phyloP scores from a whole-genome alignment of 2,329 filamentous ascomycete species.

The Trichophyton schoenleinii region DNA sequence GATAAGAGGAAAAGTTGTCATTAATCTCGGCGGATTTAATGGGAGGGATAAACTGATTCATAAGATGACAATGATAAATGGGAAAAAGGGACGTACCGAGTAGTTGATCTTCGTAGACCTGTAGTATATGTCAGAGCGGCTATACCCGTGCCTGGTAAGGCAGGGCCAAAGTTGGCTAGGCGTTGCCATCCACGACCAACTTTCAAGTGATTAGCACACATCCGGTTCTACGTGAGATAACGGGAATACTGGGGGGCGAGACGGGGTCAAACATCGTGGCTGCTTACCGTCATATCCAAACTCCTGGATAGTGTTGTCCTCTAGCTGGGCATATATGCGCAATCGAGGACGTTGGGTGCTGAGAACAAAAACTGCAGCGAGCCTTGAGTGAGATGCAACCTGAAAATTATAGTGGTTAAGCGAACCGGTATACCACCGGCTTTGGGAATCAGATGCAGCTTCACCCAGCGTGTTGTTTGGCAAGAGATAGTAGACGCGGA shows the following conservation, averaged over 20 bases:
- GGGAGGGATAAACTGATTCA: neutral
- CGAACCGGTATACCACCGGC: neutral
- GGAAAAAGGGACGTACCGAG: neutral
- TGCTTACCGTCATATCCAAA: slow-evolving; percentile 3
- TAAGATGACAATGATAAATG: neutral
- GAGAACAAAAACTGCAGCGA: neutral
- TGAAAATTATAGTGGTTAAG: neutral
- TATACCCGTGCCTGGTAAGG: neutral
- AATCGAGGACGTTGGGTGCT: neutral
- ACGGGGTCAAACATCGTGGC: neutral
- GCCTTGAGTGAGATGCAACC: neutral
- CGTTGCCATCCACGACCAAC: neutral
- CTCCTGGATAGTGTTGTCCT: neutral
- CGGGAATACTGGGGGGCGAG: neutral
- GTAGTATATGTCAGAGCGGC: neutral
- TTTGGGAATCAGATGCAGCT: neutral
- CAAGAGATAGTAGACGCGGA: neutral
- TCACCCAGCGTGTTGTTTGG: neutral
- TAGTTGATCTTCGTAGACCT: neutral
- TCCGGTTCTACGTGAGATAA: neutral
- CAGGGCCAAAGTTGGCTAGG: neutral
- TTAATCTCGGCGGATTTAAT: neutral
- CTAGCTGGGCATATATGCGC: slow-evolving; percentile 4
- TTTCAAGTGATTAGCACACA: neutral
- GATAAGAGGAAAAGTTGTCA: neutral